Base-by-base conservation (phyloP, 78 protist species). In the Bigelowiella natans region DNA sequence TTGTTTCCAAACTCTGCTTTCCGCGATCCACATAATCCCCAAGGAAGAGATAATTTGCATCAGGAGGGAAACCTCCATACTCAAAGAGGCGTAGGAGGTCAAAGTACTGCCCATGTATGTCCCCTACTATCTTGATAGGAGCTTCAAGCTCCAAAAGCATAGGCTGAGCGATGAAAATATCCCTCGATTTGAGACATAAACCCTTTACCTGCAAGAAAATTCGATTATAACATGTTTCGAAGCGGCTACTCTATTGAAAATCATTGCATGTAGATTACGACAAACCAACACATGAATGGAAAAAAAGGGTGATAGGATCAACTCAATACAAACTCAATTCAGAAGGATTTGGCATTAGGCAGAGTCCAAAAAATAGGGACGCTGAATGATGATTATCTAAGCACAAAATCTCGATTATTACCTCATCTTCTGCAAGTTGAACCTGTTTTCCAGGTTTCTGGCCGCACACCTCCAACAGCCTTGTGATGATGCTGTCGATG, bases 21-120 rank as follows among this genome's bases (percentile, higher is more conserved):
- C 99, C 99, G 37, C 99, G 96, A 40, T 99, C 99, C 34, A 98
- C 99, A 91, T 98, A 98, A 37, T 91, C 94, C 36, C 99, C 99
- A 34, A 99, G 97, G 94, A 99, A 99, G 34, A 99, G 95, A 89
- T 99, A 99, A 92, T 98, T 98, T 0, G 98, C 39, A n/a, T 97
- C 99, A 31, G 99, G 99, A 18, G 99, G 99, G 88, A 98, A 98
- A 63, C 99, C 99, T 37, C 99, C 90, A 83, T 89, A 64, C 11
- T 90, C 89, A 38, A 94, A 94, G 2, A 94, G 93, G 84, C 92
- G 86, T 87, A 94, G 83, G 30, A 94, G 64, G 39, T 94, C 95
- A 31, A 86, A 86, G 51, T 88, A 94, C 89, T 94, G 96, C 0
- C 96, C 96, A 86, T 95, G 96, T 18, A 95, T 93, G 83, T 95